These are phyloP conservation scores for Fusarium nodosum DNA, from an alignment of 2,329 filamentous ascomycete genomes.

Conservation along the genomic window DNA sequence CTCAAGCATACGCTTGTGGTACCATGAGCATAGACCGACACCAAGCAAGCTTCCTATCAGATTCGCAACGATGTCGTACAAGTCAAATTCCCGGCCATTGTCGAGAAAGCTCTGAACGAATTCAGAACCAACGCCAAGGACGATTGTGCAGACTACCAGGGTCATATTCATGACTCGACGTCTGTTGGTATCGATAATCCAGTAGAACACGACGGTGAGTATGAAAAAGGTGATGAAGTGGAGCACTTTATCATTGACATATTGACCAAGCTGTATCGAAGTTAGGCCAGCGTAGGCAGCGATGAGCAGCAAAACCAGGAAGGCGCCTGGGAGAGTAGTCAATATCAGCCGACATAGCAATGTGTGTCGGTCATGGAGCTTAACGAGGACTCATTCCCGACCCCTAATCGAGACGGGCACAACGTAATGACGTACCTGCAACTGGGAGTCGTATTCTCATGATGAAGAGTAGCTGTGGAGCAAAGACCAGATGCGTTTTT, in stretches of 20 bases:
- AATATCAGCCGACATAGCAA: constrained; percentile 11
- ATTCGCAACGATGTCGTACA: constrained; percentile 90
- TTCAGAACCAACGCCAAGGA: constrained; percentile 79
- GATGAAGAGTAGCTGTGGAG: constrained; percentile 20
- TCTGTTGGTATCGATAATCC: constrained; percentile 92
- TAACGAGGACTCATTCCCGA: background rate
- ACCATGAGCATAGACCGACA: constrained; percentile 84
- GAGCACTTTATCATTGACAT: constrained; percentile 89
- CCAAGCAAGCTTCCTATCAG: constrained; percentile 80
- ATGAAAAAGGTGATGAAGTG: constrained; percentile 92
- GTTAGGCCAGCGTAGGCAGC: constrained; percentile 86
- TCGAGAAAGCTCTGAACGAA: constrained; percentile 81
- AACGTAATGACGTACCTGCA: constrained; percentile 73
- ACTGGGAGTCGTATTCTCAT: constrained; percentile 93
- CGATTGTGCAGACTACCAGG: constrained; percentile 80
- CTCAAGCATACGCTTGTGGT: constrained; percentile 96
- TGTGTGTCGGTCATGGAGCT: background rate
- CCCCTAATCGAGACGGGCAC: constrained; percentile 6
- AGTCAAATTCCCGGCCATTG: constrained; percentile 78
- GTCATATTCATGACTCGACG: constrained; percentile 88
- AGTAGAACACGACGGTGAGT: constrained; percentile 92
- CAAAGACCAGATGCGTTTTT: constrained; percentile 3
- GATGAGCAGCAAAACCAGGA: constrained; percentile 77
- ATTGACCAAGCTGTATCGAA: constrained; percentile 65
- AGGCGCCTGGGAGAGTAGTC: constrained; percentile 67